Evolutionary conservation across 768 basidiomycete species (phyloP).

Genomic region (Hypholoma fasciculare): DNA sequence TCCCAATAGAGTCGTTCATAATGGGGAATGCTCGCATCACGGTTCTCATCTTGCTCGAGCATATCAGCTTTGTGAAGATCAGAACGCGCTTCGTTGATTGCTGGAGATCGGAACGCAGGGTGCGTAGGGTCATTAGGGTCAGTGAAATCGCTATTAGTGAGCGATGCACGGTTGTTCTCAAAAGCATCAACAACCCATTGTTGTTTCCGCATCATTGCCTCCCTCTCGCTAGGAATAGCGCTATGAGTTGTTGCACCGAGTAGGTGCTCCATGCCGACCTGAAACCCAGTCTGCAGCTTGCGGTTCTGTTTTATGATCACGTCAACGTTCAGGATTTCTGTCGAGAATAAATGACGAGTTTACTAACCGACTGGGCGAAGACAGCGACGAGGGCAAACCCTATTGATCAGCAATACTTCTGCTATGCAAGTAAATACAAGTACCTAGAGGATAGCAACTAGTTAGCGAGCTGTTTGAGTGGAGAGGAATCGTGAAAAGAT

Average conservation of each 20-base stretch:
- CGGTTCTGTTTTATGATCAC: constrained; percentile 28
- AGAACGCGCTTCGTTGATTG: constrained; percentile 28
- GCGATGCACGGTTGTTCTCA: not conserved
- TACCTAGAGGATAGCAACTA: constrained; percentile 11
- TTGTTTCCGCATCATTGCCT: not conserved
- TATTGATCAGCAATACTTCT: too few species aligned
- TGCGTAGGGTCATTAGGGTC: not conserved
- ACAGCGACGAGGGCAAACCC: not conserved
- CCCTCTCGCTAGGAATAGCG: constrained; percentile 11
- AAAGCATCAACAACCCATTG: not conserved
- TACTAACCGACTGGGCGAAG: not conserved
- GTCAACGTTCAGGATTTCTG: not conserved
- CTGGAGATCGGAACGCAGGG: not conserved
- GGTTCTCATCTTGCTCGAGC: constrained; percentile 55
- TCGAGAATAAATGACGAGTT: not conserved
- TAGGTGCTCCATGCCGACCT: constrained; percentile 75
- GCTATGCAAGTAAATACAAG: not conserved
- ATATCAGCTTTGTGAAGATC: constrained; percentile 63
- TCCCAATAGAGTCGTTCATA: constrained; percentile 83
- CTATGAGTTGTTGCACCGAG: constrained; percentile 52
- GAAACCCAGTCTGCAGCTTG: constrained; percentile 75
- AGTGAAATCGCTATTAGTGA: too few species aligned
- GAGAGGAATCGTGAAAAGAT: constrained; percentile 14
- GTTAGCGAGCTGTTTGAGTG: constrained; percentile 10
- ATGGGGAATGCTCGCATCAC: constrained; percentile 56